Conservation (phyloP, 208 protist species). For the Crithidia expoeki region DNA sequence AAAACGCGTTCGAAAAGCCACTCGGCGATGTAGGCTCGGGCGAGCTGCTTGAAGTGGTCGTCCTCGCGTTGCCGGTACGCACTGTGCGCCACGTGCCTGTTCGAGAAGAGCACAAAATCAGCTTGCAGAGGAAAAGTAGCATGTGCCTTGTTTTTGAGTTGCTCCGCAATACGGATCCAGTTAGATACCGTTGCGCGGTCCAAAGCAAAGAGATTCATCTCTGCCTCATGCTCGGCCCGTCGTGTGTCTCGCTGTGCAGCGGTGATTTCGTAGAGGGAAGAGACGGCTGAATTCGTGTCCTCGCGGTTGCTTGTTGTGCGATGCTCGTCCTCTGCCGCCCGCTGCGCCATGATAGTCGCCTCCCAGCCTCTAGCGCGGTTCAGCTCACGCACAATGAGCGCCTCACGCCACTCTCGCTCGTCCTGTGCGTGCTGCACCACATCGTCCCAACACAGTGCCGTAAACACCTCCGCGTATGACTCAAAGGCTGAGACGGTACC, state of each 20-base stretch:
- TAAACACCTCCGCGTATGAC: constrained; percentile 21
- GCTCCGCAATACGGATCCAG: constrained; percentile 7
- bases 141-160: too few relatives aligned
- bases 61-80: constrained; percentile 12
- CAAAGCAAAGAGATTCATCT: constrained; percentile 4
- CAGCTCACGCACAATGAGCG: constrained; percentile 10
- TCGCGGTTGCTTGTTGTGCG: neutral
- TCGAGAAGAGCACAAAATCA: neutral
- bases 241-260: constrained; percentile 24
- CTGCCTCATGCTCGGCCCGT: constrained; percentile 7
- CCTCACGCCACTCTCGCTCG: constrained; percentile 18
- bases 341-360: neutral
- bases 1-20: constrained; percentile 21
- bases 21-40: constrained; percentile 27
- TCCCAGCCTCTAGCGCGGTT: constrained; percentile 31
- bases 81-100: constrained; percentile 17
- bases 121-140: neutral
- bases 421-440: constrained; percentile 18
- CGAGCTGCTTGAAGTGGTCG: constrained; percentile 9
- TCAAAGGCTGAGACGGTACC: neutral
- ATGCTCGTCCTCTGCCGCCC: neutral
- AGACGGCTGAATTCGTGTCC: neutral
- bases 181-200: constrained; percentile 1
- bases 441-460: constrained; percentile 31
- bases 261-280: constrained; percentile 9